Conservation (phyloP, 345 rosid species). For the Brassica nigra region DNA sequence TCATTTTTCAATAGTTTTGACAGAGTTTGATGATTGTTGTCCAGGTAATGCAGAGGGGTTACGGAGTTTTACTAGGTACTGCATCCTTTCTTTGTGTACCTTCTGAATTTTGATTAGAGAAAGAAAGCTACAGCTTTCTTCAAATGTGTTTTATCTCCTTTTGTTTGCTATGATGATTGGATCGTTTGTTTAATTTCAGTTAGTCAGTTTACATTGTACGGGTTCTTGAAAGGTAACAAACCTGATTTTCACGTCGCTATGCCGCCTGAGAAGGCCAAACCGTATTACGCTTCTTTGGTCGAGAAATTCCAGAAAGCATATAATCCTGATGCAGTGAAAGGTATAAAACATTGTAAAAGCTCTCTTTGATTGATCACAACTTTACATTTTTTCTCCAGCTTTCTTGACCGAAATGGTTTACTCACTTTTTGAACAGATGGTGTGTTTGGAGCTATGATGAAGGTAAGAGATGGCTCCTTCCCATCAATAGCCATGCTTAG, state of each 20-base stretch:
- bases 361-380: background rate
- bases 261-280: conserved; percentile 82
- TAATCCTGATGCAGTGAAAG: conserved; percentile 61
- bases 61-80: conserved; percentile 51
- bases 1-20: background rate
- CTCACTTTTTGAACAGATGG: background rate
- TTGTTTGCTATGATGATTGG: conserved; percentile 18
- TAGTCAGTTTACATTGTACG: conserved; percentile 90
- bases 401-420: background rate
- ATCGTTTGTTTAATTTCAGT: conserved; percentile 50
- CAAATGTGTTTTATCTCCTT: background rate
- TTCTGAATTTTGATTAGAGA: too few species aligned
- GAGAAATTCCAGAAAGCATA: conserved; percentile 67
- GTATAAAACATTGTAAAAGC: conserved; percentile 32
- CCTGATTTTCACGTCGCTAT: conserved; percentile 94
- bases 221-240: conserved; percentile 95
- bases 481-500: background rate
- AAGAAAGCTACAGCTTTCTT: too few species aligned
- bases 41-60: conserved; percentile 86
- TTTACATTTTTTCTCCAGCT: background rate
- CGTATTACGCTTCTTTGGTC: conserved; percentile 68
- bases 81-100: too few species aligned
- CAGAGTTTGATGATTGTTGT: background rate
- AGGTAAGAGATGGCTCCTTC: background rate
- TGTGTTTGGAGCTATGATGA: conserved; percentile 1